Base-by-base conservation (phyloP, 768 basidiomycete species). In the Punctularia strigosozonata region DNA sequence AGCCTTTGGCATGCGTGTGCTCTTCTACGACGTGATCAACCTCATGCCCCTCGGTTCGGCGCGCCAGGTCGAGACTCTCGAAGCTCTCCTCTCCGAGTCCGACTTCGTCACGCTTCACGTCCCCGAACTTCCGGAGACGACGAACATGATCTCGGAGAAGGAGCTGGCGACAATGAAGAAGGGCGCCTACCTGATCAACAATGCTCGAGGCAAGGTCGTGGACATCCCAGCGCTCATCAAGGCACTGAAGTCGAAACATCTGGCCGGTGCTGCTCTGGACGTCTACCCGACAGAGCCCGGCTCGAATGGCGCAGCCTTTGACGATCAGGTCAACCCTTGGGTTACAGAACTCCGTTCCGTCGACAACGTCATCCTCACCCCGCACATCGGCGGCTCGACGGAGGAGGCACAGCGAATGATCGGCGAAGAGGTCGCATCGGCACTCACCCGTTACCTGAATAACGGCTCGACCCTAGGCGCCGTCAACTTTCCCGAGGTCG, bases 401-500 rank as follows among this genome's bases (percentile, higher is more conserved):
- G 95, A 99, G 58, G 95, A 99, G 58, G 95, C 95, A 4, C 95
- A 99, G 60, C 73, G 79, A 39, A 88, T 92, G 77, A 98, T 99
- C 43, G 95, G 95, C 12, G 80, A 88, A 42, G 95, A 99, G 59
- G 95, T 99, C 35, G 75, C 88, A 4, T 70, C 73, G 24, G 78
- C 91, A 3, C 65, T 99, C 31, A 68, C 73, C 18, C 81, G 91
- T 39, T 99, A 97, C 62, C 77, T 98, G 57, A 83, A 80, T 61
- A 89, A 80, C 54, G 95, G 95, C 37, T 80, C 90, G 19, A 86
- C 88, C 3, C 44, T 89, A 40, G 90, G 91, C 34, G 81, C 90
- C 3, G 95, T 98, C 69, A 98, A 98, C 68, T 97, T 99, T 77
- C 94, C 95, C 36, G 94, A 97, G 64, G 92, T 99, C 51, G 89